A percentile compares a stretch with the other conserved stretches of the same genome.
Conservation (phyloP, 768 basidiomycete species). For the Auriscalpium microsporum region DNA sequence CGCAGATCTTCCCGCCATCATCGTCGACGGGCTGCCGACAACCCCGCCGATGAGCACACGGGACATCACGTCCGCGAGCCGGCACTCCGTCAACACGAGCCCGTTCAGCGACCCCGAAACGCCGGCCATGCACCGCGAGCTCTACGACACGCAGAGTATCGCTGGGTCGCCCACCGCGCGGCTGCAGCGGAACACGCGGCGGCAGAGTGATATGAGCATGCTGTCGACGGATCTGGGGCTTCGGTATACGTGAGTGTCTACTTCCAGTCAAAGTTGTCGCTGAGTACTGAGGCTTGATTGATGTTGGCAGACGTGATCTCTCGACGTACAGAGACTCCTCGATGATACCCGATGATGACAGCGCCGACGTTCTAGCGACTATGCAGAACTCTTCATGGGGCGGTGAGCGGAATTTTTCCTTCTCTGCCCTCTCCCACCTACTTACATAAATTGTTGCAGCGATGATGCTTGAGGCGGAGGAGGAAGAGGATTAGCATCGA, state of each 20-base stretch:
- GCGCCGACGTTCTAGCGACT: constrained; percentile 42
- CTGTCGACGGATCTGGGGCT: constrained; percentile 40
- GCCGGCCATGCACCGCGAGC: constrained; percentile 27
- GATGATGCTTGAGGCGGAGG: constrained; percentile 40
- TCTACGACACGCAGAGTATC: constrained; percentile 18
- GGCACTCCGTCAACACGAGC: constrained; percentile 8
- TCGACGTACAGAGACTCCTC: constrained; percentile 17
- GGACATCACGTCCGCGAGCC: constrained; percentile 41
- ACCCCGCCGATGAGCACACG: constrained; percentile 41
- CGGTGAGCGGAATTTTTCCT: constrained; percentile 33
- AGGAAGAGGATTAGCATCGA: constrained; percentile 28
- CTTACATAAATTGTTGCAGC: constrained; percentile 13
- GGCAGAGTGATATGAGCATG: constrained; percentile 53
- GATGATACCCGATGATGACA: constrained; percentile 22
- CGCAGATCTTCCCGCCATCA: constrained; percentile 61
- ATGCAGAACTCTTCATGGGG: constrained; percentile 68
- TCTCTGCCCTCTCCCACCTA: neutral
- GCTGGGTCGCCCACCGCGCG: constrained; percentile 21
- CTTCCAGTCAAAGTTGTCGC: neutral
- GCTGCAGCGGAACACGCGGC: constrained; percentile 43
- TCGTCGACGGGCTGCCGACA: constrained; percentile 51
- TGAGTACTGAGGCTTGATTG: neutral
- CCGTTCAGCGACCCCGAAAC: constrained; percentile 17
- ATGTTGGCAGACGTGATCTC: constrained; percentile 20
- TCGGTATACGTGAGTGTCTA: constrained; percentile 38